These are phyloP conservation scores for Citrullus colocynthis DNA, from an alignment of 306 rosid genomes.

Conservation along the genomic window DNA sequence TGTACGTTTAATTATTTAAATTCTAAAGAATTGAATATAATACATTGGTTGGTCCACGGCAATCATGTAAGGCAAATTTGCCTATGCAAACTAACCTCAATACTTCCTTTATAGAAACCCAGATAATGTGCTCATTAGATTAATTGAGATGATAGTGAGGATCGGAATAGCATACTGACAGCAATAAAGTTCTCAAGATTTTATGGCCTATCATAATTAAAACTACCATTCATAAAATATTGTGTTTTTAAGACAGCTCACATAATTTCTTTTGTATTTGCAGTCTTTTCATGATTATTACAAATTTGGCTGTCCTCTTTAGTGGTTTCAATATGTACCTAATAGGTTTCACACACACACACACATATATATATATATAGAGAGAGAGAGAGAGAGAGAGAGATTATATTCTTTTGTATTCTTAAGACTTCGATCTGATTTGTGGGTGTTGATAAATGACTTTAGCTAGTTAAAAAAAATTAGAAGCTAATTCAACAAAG, in stretches of 20 bases:
- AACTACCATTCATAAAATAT: not conserved
- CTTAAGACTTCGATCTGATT: not conserved
- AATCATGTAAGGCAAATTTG: not conserved
- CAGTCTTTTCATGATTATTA: not conserved
- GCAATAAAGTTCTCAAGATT: not conserved
- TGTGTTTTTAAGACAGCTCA: not conserved
- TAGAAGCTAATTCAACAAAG: not conserved
- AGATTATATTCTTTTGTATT: not conserved
- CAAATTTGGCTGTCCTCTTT: not conserved
- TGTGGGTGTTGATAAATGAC: not conserved
- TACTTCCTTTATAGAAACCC: not conserved
- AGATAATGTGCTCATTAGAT: not conserved
- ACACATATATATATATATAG: no score
- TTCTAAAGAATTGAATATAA: not conserved
- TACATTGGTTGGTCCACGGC: not conserved
- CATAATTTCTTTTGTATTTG: not conserved
- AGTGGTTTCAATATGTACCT: not conserved
- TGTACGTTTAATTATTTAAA: not conserved
- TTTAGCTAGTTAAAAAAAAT: not conserved
- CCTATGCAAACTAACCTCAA: not conserved
- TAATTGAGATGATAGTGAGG: not conserved
- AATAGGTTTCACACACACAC: no score
- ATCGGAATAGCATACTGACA: not conserved
- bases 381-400: no score
- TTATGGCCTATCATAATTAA: not conserved